Evolutionary conservation across 2,329 filamentous ascomycete genomes (phyloP), one percentile per base, ranked within the genome.

Genomic region (Pezizomycotina sp.): DNA sequence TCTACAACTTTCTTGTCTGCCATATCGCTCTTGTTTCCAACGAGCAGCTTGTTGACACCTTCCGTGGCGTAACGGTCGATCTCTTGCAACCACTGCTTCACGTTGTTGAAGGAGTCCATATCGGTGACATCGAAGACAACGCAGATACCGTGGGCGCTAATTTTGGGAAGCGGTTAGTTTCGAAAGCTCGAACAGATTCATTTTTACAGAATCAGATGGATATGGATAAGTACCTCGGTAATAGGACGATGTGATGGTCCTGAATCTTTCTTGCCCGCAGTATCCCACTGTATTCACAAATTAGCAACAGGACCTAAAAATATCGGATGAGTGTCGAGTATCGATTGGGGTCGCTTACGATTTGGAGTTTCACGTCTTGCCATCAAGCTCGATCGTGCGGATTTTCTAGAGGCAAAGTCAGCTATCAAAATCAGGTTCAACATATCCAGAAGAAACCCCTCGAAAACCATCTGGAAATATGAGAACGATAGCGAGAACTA

Each of bases 21-120:
- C 83, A 98, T 95, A 79, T 98, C 89, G 64, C 83, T 92, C 78
- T 98, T 98, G 78, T 98, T 98, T 57, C 89, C 89, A 47, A 98
- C 86, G 46, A 98, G 75, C 50, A 98, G 71, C 72, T 98, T 98
- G 74, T 98, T 98, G 57, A 98, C 89, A 50, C 89, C 89, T 65
- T 98, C 89, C 51, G 89, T 98, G 53, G 89, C 89, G 57, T 98
- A 95, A 60, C 89, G 77, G 67, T 98, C 89, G 54, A 98, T 98
- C 67, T 98, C 89, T 63, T 98, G 89, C 46, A 98, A 74, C 89
- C 89, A 98, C 70, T 98, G 89, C 79, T 98, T 95, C 55, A 98
- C 89, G 67, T 95, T 98, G 76, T 98, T 95, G 81, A 98, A 98
- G 19, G 82, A 92, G 62, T 95, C 47, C 86, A 95, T 93, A 61